Evolutionary conservation across 176 grass and related monocot species (phyloP).

Genomic region (Bromus sterilis): DNA sequence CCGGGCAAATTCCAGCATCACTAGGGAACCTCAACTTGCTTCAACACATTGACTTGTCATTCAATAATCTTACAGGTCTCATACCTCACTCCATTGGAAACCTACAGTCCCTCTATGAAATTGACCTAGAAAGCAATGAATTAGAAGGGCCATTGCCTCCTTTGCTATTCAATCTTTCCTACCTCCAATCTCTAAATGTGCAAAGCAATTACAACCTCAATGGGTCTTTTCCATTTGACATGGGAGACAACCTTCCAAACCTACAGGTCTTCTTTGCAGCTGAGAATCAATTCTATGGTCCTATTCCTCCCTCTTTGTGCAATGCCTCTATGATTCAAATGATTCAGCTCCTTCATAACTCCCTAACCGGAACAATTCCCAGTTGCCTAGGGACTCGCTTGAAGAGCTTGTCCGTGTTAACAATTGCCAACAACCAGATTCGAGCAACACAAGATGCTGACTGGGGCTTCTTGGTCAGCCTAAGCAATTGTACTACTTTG

Average conservation of each 20-base stretch:
- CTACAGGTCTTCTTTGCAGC: not conserved
- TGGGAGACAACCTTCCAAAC: not conserved
- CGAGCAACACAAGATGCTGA: not conserved
- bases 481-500: conserved; percentile 6
- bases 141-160: not conserved
- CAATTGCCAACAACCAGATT: not conserved
- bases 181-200: not conserved
- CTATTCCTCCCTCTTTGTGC: not conserved
- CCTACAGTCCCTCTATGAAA: not conserved
- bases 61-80: not conserved
- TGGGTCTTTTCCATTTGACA: not conserved
- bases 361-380: conserved; percentile 9
- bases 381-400: not conserved
- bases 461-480: not conserved
- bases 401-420: not conserved
- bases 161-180: not conserved
- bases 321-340: conserved; percentile 11
- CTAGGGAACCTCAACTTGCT: not conserved
- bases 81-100: not conserved
- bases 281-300: conserved; percentile 8
- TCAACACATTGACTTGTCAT: not conserved
- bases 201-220: not conserved
- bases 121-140: not conserved
- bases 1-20: conserved; percentile 4
- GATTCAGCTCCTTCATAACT: not conserved